phyloP scores from a whole-genome alignment of 2,329 filamentous ascomycete genomes.

The Sporothrix sp. region DNA sequence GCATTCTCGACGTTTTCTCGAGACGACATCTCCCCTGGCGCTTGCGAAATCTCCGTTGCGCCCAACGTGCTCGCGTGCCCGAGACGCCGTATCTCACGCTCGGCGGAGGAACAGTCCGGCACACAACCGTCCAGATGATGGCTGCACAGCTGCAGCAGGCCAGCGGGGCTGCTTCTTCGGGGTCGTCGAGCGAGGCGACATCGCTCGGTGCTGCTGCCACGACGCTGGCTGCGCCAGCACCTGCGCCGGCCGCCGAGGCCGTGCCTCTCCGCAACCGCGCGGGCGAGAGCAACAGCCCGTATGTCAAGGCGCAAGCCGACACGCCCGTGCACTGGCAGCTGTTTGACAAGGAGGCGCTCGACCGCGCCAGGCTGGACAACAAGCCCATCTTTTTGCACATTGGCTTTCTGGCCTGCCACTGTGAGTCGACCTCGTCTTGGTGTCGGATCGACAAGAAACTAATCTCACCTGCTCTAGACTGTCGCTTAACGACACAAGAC shows the following conservation, averaged over 20 bases:
- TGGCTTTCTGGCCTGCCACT: slow-evolving; percentile 91
- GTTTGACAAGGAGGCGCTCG: slow-evolving; percentile 67
- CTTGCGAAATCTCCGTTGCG: neutral
- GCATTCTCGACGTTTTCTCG: neutral
- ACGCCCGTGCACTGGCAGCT: slow-evolving; percentile 90
- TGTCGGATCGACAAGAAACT: slow-evolving; percentile 23
- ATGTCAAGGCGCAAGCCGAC: slow-evolving; percentile 61
- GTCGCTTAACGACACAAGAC: slow-evolving; percentile 86
- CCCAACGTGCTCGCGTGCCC: neutral
- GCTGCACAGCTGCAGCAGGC: slow-evolving; percentile 19
- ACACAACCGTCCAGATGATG: slow-evolving; percentile 17
- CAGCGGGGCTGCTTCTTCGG: slow-evolving; percentile 15
- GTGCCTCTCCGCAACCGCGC: slow-evolving; percentile 29
- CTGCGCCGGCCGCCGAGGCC: slow-evolving; percentile 3
- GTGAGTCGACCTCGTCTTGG: slow-evolving; percentile 39
- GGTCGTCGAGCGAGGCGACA: slow-evolving; percentile 6
- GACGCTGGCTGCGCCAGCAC: neutral
- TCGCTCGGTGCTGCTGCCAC: slow-evolving; percentile 8
- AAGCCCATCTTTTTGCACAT: slow-evolving; percentile 89
- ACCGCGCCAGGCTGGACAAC: slow-evolving; percentile 69
- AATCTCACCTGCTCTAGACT: slow-evolving; percentile 41
- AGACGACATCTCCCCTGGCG: neutral
- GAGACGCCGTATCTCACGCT: neutral
- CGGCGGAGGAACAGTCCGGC: neutral
- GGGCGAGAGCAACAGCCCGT: slow-evolving; percentile 38